These are phyloP conservation scores for Kwoniella bestiolae DNA, from an alignment of 768 basidiomycete species.

Conservation along the genomic window DNA sequence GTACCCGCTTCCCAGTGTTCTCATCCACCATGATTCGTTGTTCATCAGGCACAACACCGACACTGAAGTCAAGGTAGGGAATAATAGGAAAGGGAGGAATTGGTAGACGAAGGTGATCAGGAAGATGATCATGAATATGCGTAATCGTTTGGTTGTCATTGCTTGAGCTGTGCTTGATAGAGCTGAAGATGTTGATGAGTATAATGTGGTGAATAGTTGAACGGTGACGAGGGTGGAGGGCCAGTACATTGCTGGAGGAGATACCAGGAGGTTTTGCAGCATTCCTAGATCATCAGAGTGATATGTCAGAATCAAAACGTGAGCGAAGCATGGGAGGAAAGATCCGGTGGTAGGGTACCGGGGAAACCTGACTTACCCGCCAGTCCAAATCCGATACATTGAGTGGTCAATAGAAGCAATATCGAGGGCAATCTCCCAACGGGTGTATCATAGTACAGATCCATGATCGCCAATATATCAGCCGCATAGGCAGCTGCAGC, in stretches of 20 bases:
- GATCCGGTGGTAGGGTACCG: no score
- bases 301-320: background rate
- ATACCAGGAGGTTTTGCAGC: conserved; percentile 55
- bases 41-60: conserved; percentile 54
- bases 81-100: conserved; percentile 57
- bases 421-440: conserved; percentile 49
- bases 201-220: conserved; percentile 57
- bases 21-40: conserved; percentile 47
- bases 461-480: conserved; percentile 57
- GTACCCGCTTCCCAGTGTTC: conserved; percentile 55
- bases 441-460: conserved; percentile 55
- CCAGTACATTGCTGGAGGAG: conserved; percentile 56
- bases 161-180: conserved; percentile 22
- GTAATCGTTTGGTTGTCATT: conserved; percentile 34
- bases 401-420: conserved; percentile 56
- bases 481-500: conserved; percentile 56
- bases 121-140: conserved; percentile 43
- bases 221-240: conserved; percentile 54
- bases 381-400: conserved; percentile 58
- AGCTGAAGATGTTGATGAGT: conserved; percentile 32
- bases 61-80: conserved; percentile 55
- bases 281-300: conserved; percentile 36
- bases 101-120: conserved; percentile 39
- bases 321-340: background rate
- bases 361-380: conserved; percentile 47